Conservation (phyloP, 805 yeast species). For the Debaryomyces prosopidis region DNA sequence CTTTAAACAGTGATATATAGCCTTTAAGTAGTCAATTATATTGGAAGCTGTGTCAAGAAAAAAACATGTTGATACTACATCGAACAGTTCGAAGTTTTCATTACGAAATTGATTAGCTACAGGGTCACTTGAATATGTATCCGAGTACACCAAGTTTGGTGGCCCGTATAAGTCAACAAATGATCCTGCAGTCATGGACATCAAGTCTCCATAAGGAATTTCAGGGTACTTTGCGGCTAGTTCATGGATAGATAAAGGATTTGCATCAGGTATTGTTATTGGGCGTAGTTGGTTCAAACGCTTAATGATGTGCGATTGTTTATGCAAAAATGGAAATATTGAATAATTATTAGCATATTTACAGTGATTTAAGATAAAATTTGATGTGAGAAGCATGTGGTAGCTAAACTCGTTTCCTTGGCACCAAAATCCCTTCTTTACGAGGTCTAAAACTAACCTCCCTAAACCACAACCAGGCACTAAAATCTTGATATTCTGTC, state of each 20-base stretch:
- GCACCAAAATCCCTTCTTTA: conserved; percentile 54
- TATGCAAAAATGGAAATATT: conserved; percentile 58
- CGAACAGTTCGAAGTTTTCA: conserved; percentile 38
- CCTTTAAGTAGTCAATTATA: conserved; percentile 54
- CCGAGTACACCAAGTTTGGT: conserved; percentile 30
- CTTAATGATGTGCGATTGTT: conserved; percentile 44
- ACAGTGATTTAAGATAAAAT: conserved; percentile 52
- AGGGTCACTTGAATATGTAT: conserved; percentile 36
- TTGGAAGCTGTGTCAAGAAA: conserved; percentile 67
- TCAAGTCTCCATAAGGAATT: conserved; percentile 47
- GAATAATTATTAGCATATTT: conserved; percentile 37
- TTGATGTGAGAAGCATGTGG: conserved; percentile 62
- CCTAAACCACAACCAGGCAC: conserved; percentile 71
- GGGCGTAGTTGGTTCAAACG: conserved; percentile 52
- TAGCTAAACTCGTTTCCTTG: conserved; percentile 70
- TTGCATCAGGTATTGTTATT: conserved; percentile 53
- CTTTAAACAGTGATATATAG: conserved; percentile 47
- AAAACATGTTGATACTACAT: conserved; percentile 54
- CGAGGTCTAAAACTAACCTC: conserved; percentile 56
- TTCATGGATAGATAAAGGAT: conserved; percentile 37
- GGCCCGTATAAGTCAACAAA: conserved; percentile 70
- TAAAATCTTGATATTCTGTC: conserved; percentile 46
- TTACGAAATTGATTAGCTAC: conserved; percentile 43
- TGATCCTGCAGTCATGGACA: conserved; percentile 76
- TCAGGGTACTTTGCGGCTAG: conserved; percentile 33